phyloP scores from a whole-genome alignment of 169 alveolate genomes.

The Plasmodium falciparum region DNA sequence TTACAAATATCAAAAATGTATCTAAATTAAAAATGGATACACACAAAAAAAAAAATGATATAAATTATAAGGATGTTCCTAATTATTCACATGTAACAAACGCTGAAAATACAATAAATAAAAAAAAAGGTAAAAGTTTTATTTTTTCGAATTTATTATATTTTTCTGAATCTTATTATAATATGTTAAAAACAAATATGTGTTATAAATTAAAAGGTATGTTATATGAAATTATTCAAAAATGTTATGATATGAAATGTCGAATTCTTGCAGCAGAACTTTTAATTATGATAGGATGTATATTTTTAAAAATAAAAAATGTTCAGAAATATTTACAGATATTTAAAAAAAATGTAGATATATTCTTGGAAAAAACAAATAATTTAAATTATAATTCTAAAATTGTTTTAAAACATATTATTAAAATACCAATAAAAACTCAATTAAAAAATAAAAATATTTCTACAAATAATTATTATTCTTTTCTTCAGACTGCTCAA shows the following conservation, averaged over 20 bases:
- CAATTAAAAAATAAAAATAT: conserved; percentile 19
- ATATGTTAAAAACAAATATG: conserved; percentile 5
- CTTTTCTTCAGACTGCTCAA: conserved; percentile 70
- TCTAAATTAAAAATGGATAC: background rate
- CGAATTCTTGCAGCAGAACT: conserved; percentile 59
- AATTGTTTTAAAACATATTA: conserved; percentile 28
- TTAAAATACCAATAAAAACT: conserved; percentile 50
- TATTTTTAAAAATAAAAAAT: conserved; percentile 65
- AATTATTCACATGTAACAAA: background rate
- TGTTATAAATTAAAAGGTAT: conserved; percentile 50
- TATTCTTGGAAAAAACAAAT: conserved; percentile 33
- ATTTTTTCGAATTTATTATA: background rate
- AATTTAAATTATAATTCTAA: conserved; percentile 57
- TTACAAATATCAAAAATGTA: background rate
- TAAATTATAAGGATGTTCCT: background rate
- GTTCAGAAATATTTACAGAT: conserved; percentile 41
- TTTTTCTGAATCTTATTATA: background rate
- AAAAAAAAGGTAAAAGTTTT: background rate
- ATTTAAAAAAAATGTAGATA: conserved; percentile 48
- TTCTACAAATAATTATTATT: conserved; percentile 25
- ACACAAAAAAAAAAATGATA: too few relatives aligned
- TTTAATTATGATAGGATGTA: conserved; percentile 66
- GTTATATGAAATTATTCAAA: conserved; percentile 61
- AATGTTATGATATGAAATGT: conserved; percentile 57
- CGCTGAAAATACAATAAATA: background rate